Conservation (phyloP, 176 grass and related monocot species). For the Oropetium thomaeum region DNA sequence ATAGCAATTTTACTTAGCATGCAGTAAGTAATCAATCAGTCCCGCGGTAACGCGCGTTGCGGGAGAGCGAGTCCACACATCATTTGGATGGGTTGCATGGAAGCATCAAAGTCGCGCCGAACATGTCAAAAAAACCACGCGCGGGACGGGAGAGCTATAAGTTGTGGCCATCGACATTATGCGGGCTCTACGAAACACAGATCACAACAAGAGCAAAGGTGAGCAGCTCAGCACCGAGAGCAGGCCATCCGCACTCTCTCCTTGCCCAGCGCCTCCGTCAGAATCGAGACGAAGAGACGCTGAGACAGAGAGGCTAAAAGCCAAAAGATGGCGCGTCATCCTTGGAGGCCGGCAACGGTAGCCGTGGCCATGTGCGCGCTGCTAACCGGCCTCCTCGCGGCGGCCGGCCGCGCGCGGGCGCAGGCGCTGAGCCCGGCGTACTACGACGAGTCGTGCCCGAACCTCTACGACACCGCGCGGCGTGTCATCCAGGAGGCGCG, state of each 20-base stretch:
- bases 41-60: background rate
- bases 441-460: conserved; percentile 42
- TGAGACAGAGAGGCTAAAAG: background rate
- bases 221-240: background rate
- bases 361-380: conserved; percentile 9
- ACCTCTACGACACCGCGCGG: conserved; percentile 37
- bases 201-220: background rate
- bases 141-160: background rate
- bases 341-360: background rate
- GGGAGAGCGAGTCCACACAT: conserved; percentile 23
- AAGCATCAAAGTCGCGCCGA: background rate
- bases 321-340: background rate
- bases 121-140: conserved; percentile 4
- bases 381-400: background rate
- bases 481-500: conserved; percentile 45
- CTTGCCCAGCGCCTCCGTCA: background rate
- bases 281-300: background rate
- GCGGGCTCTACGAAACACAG: background rate
- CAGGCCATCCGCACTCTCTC: background rate
- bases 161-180: background rate
- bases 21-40: background rate
- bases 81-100: background rate
- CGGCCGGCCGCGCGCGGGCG: conserved; percentile 18
- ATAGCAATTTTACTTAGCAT: background rate
- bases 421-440: conserved; percentile 22